Percentiles rank a stretch among this genome's conserved stretches.
phyloP scores from a whole-genome alignment of 306 rosid species.

The Gastrolobium villosum region DNA sequence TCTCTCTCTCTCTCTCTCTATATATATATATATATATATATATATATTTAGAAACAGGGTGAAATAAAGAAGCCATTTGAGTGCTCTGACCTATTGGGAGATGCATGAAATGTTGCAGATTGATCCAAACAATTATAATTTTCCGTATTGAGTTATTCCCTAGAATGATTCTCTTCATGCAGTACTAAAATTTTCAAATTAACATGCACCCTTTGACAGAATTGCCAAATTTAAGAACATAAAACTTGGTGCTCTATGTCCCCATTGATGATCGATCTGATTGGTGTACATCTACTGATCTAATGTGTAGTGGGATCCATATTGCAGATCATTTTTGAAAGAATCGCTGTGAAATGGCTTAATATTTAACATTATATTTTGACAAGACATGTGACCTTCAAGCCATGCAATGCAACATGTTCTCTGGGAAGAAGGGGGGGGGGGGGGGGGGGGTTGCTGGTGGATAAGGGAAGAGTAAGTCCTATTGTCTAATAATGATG shows the following conservation, averaged over 20 bases:
- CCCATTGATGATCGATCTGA: neutral
- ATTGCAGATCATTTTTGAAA: neutral
- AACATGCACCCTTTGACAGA: conserved; percentile 2
- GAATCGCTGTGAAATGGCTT: neutral
- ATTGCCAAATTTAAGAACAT: neutral
- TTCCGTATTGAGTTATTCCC: neutral
- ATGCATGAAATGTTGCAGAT: neutral
- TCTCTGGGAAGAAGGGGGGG: no score
- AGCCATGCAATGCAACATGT: neutral
- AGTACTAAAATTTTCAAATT: neutral
- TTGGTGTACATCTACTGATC: neutral
- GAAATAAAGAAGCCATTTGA: conserved; percentile 11
- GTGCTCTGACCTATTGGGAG: neutral
- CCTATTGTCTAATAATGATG: neutral
- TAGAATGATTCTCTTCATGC: neutral
- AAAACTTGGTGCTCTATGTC: no score
- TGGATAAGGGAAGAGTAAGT: neutral
- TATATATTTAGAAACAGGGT: neutral
- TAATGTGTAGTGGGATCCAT: neutral
- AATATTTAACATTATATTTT: neutral
- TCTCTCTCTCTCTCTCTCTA: no score
- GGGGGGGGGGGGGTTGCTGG: neutral
- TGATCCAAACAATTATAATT: neutral
- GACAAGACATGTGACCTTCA: neutral
- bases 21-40: no score